phyloP scores from a whole-genome alignment of 768 basidiomycete genomes.

The Russula sp. region DNA sequence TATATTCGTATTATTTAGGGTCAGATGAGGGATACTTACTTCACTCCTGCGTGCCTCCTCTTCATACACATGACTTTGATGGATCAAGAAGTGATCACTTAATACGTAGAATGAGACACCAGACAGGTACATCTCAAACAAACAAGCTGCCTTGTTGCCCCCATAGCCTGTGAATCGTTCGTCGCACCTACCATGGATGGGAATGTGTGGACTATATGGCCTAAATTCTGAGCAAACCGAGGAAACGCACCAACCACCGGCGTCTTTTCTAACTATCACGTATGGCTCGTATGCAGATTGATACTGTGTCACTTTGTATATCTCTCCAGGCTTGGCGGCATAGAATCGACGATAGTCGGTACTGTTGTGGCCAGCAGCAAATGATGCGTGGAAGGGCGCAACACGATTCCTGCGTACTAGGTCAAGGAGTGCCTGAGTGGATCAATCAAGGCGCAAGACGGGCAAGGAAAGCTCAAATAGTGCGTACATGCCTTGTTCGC shows the following conservation, averaged over 20 bases:
- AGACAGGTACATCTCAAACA: constrained; percentile 85
- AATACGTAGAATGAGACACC: constrained; percentile 81
- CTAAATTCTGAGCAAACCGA: neutral
- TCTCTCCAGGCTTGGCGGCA: constrained; percentile 48
- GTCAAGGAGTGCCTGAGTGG: constrained; percentile 43
- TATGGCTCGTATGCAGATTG: constrained; percentile 88
- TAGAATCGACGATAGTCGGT: constrained; percentile 72
- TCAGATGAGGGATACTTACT: constrained; percentile 30
- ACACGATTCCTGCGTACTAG: constrained; percentile 52
- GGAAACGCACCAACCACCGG: constrained; percentile 4
- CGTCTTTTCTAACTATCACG: constrained; percentile 61
- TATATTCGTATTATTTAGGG: neutral
- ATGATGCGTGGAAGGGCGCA: constrained; percentile 70
- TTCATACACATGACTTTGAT: constrained; percentile 80
- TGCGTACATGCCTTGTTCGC: constrained; percentile 52
- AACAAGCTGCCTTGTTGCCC: constrained; percentile 87
- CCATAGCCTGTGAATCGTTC: constrained; percentile 89
- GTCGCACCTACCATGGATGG: constrained; percentile 56
- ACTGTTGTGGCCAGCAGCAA: constrained; percentile 74
- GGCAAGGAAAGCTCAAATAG: neutral
- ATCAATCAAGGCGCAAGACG: neutral
- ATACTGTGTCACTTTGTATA: constrained; percentile 72
- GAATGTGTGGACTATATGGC: neutral
- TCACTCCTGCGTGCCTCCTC: constrained; percentile 66
- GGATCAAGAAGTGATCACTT: constrained; percentile 81